Evolutionary conservation across 2,329 filamentous ascomycete species (phyloP).

Genomic region (Byssothecium circinans): DNA sequence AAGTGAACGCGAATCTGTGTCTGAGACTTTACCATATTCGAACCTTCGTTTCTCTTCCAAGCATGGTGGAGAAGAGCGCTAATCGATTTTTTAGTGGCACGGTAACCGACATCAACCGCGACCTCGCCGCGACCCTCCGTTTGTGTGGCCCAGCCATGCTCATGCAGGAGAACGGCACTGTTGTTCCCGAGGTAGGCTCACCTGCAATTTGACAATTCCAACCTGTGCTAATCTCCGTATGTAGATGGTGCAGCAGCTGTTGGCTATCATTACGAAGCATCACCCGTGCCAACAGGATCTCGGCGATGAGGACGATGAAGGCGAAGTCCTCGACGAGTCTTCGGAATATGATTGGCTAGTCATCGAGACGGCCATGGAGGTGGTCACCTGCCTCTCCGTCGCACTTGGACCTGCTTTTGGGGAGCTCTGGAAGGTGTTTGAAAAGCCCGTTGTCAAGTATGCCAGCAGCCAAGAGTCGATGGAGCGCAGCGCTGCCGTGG

Average conservation of each 20-base stretch:
- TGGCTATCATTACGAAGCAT: slow-evolving; percentile 80
- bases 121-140: slow-evolving; percentile 86
- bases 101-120: slow-evolving; percentile 93
- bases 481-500: slow-evolving; percentile 87
- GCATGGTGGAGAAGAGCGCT: slow-evolving; percentile 16
- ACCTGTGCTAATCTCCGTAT: not conserved
- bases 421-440: slow-evolving; percentile 93
- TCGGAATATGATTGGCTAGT: slow-evolving; percentile 98
- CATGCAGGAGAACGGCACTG: slow-evolving; percentile 62
- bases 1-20: slow-evolving; percentile 78
- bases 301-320: slow-evolving; percentile 69
- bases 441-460: slow-evolving; percentile 87
- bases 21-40: slow-evolving; percentile 53
- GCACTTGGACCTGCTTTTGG: slow-evolving; percentile 80
- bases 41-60: slow-evolving; percentile 10
- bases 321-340: slow-evolving; percentile 68
- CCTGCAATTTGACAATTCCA: not conserved
- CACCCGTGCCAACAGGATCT: slow-evolving; percentile 93
- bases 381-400: slow-evolving; percentile 79
- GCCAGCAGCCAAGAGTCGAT: slow-evolving; percentile 81
- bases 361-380: slow-evolving; percentile 90
- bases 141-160: slow-evolving; percentile 86
- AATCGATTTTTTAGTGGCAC: slow-evolving; percentile 63
- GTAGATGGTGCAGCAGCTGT: slow-evolving; percentile 68
- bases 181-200: slow-evolving; percentile 62